Evolutionary conservation across 352 stramenopile genomes (phyloP), one percentile per base, ranked within the genome.

Genomic region (Albugo candida): DNA sequence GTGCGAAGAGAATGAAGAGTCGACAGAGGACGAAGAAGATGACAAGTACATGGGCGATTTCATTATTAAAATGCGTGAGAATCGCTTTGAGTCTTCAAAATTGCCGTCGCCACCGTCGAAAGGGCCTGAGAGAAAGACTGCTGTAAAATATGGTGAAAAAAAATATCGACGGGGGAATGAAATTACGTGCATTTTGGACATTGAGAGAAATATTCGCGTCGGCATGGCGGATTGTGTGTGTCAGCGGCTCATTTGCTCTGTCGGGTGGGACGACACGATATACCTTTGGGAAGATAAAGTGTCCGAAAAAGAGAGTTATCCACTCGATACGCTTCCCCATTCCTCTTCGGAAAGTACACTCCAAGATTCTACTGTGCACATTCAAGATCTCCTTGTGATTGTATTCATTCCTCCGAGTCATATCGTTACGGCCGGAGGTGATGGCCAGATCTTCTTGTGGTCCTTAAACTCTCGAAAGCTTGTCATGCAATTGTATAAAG

Each of bases 231-330:
- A 86, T 55, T 86, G 76, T 52, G 80, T 82, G 45, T 86, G 73
- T 47, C 73, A 86, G 53, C 60, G 73, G 21, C 82, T 83, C 41
- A 71, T 86, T 41, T 82, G 69, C n/a, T 82, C 66, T 36, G 70
- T 83, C 1, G 79, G 79, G 16, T 92, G 79, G 79, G 79, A 91
- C 49, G 68, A 71, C n/a, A 62, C 63, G 17, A 58, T 92, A 13
- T 88, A 81, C 43, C 58, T 91, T 3, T 92, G 76, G 75, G 75
- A 69, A 16, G 79, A 92, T 59, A 83, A 83, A 53, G 81, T 78
- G 46, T 73, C 82, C 34, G 74, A 83, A 21, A 75, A 65, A 21
- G 71, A 81, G 41, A 67, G 69, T 36, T 49, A 80, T 0, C 73
- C 73, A 12, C 55, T 79, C 8, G 70, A 79, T 41, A 20, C 79